phyloP scores from a whole-genome alignment of 768 basidiomycete genomes.

The Trametes cingulata region DNA sequence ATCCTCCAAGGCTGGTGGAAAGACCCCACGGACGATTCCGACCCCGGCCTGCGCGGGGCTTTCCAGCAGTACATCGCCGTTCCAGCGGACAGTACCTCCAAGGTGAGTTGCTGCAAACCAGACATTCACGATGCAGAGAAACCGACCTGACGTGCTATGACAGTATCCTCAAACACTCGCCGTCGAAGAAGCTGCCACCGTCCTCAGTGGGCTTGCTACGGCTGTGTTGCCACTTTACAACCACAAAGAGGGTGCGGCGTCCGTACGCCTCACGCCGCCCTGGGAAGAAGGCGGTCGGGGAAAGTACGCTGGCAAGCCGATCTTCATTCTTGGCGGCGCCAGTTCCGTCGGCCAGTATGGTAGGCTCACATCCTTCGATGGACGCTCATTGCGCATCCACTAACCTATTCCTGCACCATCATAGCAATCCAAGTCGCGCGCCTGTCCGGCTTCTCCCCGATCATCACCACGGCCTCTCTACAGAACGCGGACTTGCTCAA shows the following conservation, averaged over 20 bases:
- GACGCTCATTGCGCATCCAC: too few species aligned
- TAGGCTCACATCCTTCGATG: not conserved
- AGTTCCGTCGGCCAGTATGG: constrained; percentile 34
- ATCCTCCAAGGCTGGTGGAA: not conserved
- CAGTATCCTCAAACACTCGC: constrained; percentile 33
- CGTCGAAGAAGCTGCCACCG: constrained; percentile 32
- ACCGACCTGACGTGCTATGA: constrained; percentile 15
- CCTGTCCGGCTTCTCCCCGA: constrained; percentile 29
- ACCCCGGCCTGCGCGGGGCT: not conserved
- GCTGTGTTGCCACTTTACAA: constrained; percentile 33
- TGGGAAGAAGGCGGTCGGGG: constrained; percentile 16
- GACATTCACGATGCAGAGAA: constrained; percentile 25
- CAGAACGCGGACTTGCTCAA: constrained; percentile 19
- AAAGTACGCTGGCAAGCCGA: constrained; percentile 13
- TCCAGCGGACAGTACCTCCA: constrained; percentile 27
- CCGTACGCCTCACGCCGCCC: constrained; percentile 1
- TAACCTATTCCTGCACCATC: too few species aligned
- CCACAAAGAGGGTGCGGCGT: constrained; percentile 10
- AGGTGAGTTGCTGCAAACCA: constrained; percentile 7
- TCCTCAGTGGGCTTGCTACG: constrained; percentile 34
- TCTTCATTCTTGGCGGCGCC: constrained; percentile 33
- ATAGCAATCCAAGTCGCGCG: constrained; percentile 28
- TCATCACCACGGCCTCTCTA: constrained; percentile 25
- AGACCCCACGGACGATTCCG: not conserved
- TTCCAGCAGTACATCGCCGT: constrained; percentile 33